Conservation (phyloP, 2,329 filamentous ascomycete genomes). For the Lachnellula cervina region DNA sequence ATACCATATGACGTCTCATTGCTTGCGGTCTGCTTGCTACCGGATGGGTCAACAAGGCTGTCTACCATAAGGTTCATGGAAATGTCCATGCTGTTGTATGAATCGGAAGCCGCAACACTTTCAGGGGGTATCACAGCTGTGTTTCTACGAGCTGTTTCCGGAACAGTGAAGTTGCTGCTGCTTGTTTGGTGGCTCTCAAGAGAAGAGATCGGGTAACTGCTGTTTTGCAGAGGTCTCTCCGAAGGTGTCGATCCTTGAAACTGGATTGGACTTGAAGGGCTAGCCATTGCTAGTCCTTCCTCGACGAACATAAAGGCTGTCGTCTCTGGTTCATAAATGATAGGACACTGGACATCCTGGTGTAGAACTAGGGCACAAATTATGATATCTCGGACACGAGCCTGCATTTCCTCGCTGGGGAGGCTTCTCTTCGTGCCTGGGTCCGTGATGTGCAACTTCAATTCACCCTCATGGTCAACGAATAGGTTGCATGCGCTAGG, state of each 20-base stretch:
- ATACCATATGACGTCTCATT: slow-evolving; percentile 50
- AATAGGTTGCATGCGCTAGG: slow-evolving; percentile 49
- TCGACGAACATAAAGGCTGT: slow-evolving; percentile 49
- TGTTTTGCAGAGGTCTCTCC: not conserved
- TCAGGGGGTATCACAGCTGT: slow-evolving; percentile 3
- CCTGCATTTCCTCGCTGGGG: slow-evolving; percentile 61
- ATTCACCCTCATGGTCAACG: slow-evolving; percentile 31
- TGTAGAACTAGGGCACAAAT: slow-evolving; percentile 56
- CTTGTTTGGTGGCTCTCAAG: not conserved
- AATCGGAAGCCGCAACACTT: slow-evolving; percentile 18
- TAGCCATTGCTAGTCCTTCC: slow-evolving; percentile 45
- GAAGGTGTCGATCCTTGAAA: slow-evolving; percentile 33
- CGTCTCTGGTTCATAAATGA: slow-evolving; percentile 36
- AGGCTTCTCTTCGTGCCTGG: slow-evolving; percentile 46
- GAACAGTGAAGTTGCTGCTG: not conserved
- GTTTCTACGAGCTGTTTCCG: not conserved
- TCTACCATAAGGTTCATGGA: slow-evolving; percentile 55
- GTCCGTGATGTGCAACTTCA: slow-evolving; percentile 46
- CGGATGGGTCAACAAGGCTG: slow-evolving; percentile 40
- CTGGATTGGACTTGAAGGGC: slow-evolving; percentile 18
- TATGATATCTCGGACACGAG: slow-evolving; percentile 58
- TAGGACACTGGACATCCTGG: slow-evolving; percentile 38
- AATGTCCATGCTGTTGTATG: slow-evolving; percentile 35
- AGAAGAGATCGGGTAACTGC: not conserved
- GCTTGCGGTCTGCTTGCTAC: slow-evolving; percentile 35